phyloP scores from a whole-genome alignment of 306 rosid species.

The Comarum palustre region DNA sequence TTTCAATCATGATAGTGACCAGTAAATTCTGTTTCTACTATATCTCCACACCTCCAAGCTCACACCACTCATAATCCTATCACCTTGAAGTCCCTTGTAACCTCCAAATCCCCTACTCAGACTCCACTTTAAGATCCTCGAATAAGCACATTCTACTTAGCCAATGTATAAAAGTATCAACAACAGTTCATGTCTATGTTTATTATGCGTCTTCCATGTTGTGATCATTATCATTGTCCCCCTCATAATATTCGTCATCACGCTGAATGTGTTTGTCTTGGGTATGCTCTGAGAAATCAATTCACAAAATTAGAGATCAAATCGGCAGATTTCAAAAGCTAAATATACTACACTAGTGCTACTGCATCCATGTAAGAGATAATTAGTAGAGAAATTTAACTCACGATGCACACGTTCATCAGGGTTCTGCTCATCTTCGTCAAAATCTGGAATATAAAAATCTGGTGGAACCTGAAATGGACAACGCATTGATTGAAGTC shows the following conservation, averaged over 20 bases:
- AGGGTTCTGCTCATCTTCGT: constrained; percentile 92
- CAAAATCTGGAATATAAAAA: constrained; percentile 83
- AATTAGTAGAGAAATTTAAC: constrained; percentile 19
- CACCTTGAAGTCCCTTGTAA: no score
- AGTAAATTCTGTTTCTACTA: no score
- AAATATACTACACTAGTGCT: neutral
- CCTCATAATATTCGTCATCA: constrained; percentile 86
- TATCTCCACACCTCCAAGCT: no score
- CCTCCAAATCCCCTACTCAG: no score
- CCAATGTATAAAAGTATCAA: no score
- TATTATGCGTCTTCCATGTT: constrained; percentile 59
- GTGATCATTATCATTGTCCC: constrained; percentile 85
- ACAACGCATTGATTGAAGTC: constrained; percentile 9
- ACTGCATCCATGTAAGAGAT: neutral
- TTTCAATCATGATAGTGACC: no score
- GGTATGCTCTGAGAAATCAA: constrained; percentile 59
- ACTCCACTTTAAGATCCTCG: no score
- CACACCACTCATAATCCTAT: no score
- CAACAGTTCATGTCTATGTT: neutral
- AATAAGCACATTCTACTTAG: no score
- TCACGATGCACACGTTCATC: constrained; percentile 94
- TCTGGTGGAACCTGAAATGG: constrained; percentile 88
- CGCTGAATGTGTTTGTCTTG: constrained; percentile 93
- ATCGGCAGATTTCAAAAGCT: neutral
- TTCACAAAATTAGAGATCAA: neutral